A percentile compares a stretch with the other conserved stretches of the same genome.
phyloP scores from a whole-genome alignment of 345 rosid species.

The Brassica cretica region DNA sequence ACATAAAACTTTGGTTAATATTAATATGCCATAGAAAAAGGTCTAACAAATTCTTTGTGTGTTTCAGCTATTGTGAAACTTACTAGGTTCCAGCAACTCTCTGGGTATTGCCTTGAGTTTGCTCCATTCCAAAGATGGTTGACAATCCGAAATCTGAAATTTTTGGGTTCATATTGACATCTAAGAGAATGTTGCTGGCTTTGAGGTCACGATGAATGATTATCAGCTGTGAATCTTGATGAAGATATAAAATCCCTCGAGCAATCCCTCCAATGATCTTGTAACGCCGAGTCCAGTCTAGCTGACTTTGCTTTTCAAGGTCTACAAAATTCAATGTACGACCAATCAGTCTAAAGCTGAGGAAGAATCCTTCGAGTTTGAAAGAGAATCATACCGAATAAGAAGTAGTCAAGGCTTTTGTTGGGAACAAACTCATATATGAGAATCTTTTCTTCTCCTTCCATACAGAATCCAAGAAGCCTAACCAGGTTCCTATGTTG shows the following conservation, averaged over 20 bases:
- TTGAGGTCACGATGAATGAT: neutral
- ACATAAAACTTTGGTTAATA: neutral
- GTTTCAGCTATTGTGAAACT: neutral
- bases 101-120: neutral
- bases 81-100: neutral
- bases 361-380: neutral
- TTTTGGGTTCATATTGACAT: neutral
- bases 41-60: neutral
- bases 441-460: neutral
- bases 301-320: neutral
- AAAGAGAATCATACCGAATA: neutral
- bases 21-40: neutral
- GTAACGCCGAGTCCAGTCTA: neutral
- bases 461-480: neutral
- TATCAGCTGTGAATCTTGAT: neutral
- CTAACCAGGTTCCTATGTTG: conserved; percentile 1
- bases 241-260: neutral
- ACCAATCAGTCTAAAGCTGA: neutral
- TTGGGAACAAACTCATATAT: neutral
- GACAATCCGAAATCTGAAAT: neutral
- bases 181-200: neutral
- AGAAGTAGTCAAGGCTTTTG: neutral
- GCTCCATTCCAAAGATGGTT: neutral
- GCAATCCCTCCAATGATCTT: neutral
- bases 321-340: neutral